These are phyloP conservation scores for Chrysochromulina parva DNA, from an alignment of 78 protist genomes.

Conservation along the genomic window DNA sequence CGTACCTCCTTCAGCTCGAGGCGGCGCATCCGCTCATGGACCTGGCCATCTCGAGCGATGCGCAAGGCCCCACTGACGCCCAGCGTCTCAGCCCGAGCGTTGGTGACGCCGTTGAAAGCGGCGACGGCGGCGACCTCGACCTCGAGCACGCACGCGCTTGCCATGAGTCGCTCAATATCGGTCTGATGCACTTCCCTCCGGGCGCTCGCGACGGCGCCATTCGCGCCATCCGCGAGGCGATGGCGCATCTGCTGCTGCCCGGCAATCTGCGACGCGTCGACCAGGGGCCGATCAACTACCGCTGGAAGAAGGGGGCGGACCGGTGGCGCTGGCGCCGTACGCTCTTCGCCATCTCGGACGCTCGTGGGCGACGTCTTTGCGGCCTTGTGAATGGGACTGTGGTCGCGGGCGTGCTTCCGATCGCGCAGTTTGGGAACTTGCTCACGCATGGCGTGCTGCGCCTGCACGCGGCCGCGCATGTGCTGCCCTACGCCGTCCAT, in stretches of 20 bases:
- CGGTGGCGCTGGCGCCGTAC: too few relatives aligned
- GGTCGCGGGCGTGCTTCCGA: background rate
- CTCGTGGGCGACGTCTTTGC: background rate
- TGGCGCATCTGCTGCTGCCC: too few relatives aligned
- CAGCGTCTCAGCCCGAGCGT: background rate
- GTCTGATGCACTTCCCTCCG: background rate
- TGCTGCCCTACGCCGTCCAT: background rate
- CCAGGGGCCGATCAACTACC: constrained; percentile 20
- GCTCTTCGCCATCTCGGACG: too few relatives aligned
- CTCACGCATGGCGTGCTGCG: background rate
- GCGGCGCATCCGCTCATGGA: background rate
- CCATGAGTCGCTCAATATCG: background rate
- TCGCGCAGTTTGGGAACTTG: constrained; percentile 3
- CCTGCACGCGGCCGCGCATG: background rate
- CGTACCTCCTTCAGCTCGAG: background rate
- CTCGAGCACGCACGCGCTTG: background rate
- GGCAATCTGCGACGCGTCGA: too few relatives aligned
- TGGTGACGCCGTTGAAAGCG: too few relatives aligned
- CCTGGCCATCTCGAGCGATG: constrained; percentile 8
- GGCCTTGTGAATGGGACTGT: constrained; percentile 5
- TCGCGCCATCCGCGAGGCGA: background rate
- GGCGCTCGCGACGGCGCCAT: background rate
- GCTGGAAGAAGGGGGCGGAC: background rate
- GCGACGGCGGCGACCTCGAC: too few relatives aligned
- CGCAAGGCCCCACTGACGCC: background rate